Percentiles rank a stretch among this genome's conserved stretches.
Evolutionary conservation across 495 filamentous ascomycete genomes (phyloP).

Genomic region (Podospora comata): DNA sequence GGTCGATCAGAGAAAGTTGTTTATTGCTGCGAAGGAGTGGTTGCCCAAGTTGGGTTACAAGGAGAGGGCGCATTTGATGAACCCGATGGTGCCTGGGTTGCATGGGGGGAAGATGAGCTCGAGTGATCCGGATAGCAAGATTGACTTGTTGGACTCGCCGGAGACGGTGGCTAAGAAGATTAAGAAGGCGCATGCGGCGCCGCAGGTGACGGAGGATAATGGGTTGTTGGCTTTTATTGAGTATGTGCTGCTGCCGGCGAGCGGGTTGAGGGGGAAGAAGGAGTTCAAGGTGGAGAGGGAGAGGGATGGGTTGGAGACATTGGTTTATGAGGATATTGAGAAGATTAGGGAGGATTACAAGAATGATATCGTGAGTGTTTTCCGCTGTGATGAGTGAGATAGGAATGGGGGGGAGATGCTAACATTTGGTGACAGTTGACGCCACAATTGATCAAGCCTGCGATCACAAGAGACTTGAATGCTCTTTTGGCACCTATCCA

Average conservation of each 20-base stretch:
- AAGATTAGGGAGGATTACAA: slow-evolving; percentile 75
- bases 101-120: slow-evolving; percentile 77
- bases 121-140: slow-evolving; percentile 68
- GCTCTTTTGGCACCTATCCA: slow-evolving; percentile 73
- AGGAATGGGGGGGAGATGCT: slow-evolving; percentile 14
- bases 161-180: slow-evolving; percentile 76
- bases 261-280: slow-evolving; percentile 50
- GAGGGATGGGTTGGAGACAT: slow-evolving; percentile 62
- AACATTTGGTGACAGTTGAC: slow-evolving; percentile 56
- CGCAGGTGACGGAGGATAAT: slow-evolving; percentile 76
- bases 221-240: slow-evolving; percentile 81
- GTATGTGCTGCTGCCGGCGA: slow-evolving; percentile 74
- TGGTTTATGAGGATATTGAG: slow-evolving; percentile 70
- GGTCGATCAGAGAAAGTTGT: slow-evolving; percentile 89
- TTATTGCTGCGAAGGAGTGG: slow-evolving; percentile 71
- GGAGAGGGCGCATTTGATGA: slow-evolving; percentile 82
- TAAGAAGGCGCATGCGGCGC: slow-evolving; percentile 73
- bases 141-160: slow-evolving; percentile 78
- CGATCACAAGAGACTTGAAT: slow-evolving; percentile 65
- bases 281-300: slow-evolving; percentile 58
- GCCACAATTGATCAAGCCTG: slow-evolving; percentile 80
- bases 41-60: slow-evolving; percentile 70
- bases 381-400: neutral
- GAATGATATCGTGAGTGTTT: slow-evolving; percentile 66
- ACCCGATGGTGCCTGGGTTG: slow-evolving; percentile 84